Percentiles rank a stretch among this genome's conserved stretches.
Evolutionary conservation across 2,329 filamentous ascomycete species (phyloP).

Genomic region (Trichoderma guizhouense): DNA sequence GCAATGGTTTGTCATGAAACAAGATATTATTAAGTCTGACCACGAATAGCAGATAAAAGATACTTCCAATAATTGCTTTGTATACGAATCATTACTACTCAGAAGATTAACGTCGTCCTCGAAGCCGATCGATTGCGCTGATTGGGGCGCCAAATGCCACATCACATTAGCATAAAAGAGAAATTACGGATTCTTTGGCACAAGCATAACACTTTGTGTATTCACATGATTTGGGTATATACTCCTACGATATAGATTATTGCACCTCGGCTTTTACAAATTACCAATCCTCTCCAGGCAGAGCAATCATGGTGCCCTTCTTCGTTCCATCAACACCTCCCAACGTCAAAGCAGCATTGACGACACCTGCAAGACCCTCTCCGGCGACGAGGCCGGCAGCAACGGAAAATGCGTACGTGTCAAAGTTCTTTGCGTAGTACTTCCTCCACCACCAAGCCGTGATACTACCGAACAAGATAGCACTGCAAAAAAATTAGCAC

Average conservation of each 20-base stretch:
- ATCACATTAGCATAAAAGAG: neutral
- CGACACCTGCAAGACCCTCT: slow-evolving; percentile 59
- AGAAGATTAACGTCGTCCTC: neutral
- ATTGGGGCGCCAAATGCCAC: neutral
- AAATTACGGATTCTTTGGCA: neutral
- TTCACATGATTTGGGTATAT: neutral
- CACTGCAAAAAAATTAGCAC: slow-evolving; percentile 24
- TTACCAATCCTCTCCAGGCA: slow-evolving; percentile 22
- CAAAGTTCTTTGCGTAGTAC: slow-evolving; percentile 47
- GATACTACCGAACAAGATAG: slow-evolving; percentile 55
- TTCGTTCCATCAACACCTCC: slow-evolving; percentile 31
- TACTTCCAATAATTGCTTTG: neutral
- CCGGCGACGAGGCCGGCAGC: slow-evolving; percentile 62
- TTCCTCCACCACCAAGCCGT: slow-evolving; percentile 54
- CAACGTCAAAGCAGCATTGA: slow-evolving; percentile 50
- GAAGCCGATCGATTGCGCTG: neutral
- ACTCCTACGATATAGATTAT: neutral
- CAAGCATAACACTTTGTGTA: neutral
- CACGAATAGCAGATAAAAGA: neutral
- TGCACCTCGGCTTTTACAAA: too few species aligned
- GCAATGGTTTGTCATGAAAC: neutral
- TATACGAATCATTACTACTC: neutral
- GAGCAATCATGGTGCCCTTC: slow-evolving; percentile 21
- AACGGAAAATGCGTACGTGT: slow-evolving; percentile 55
- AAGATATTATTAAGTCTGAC: neutral